Evolutionary conservation across 2,329 filamentous ascomycete species (phyloP).

Genomic region (Colletotrichum sp.): DNA sequence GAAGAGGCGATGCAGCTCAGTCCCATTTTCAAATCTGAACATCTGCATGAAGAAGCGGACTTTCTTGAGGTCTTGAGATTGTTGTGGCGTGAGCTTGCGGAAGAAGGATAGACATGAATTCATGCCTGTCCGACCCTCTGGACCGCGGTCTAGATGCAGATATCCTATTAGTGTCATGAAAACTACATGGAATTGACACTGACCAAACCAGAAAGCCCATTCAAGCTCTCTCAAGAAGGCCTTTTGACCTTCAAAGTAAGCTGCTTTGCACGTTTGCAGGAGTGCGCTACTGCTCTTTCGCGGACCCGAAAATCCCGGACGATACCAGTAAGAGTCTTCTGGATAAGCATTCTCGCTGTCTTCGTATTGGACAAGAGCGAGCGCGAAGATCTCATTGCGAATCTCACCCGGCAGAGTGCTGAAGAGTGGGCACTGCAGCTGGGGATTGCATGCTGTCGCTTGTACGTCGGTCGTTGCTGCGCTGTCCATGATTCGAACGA

Average conservation of each 20-base stretch:
- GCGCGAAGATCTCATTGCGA: constrained; percentile 50
- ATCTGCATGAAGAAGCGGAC: constrained; percentile 49
- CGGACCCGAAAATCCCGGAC: constrained; percentile 44
- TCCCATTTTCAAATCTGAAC: constrained; percentile 37
- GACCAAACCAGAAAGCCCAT: constrained; percentile 9
- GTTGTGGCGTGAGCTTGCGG: not conserved
- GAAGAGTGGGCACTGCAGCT: constrained; percentile 32
- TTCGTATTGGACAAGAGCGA: constrained; percentile 41
- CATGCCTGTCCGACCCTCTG: not conserved
- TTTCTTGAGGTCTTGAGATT: constrained; percentile 23
- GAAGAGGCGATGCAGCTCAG: constrained; percentile 29
- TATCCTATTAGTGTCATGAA: not conserved
- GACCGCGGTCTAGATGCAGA: not conserved
- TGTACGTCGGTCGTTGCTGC: accelerated
- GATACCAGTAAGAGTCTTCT: constrained; percentile 37
- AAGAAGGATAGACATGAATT: not conserved
- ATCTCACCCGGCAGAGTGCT: constrained; percentile 50
- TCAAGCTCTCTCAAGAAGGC: constrained; percentile 7
- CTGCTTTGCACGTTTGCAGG: constrained; percentile 43
- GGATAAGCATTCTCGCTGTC: constrained; percentile 33
- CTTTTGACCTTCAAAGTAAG: not conserved
- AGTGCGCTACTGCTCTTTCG: constrained; percentile 40
- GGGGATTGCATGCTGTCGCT: not conserved
- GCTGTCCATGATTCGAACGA: not conserved
- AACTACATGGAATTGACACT: not conserved